Base-by-base conservation (phyloP, 2,329 filamentous ascomycete genomes). In the Colletotrichum phormii region DNA sequence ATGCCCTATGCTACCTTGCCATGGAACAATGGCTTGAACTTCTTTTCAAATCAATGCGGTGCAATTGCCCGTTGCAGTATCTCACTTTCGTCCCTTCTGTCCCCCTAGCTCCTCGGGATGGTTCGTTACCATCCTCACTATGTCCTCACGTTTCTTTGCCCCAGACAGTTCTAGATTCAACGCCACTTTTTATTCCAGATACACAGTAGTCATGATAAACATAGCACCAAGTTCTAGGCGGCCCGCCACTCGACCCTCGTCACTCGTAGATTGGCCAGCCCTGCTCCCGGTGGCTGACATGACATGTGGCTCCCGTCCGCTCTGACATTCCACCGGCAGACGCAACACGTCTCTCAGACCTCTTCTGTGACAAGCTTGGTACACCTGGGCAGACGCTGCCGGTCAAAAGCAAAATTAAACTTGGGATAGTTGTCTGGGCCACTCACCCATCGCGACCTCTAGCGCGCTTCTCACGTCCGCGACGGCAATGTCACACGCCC, bases 311-410 rank as follows among this genome's bases (percentile, higher is more conserved):
- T 53, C 46, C 26, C 29, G 55, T 29, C 22, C 66, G 55, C 55
- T 61, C 66, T 55, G 60, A 51, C 55, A 57, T 65, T 54, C 35
- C 61, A 55, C 35, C 49, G 26, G 54, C 49, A 53, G 60, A n/a
- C 33, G 26, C 53, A 24, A 31, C 33, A 46, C 31, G 24, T 4
- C 53, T 26, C 71, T 65, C 61, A 49, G 71, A 33, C 60, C 66
- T 71, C 71, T 57, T 51, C 37, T 65, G 24, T 71, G 71, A 73
- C 71, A 73, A 65, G 29, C 61, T 61, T 64, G 61, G 71, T 71
- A 49, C 66, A 73, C 55, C 60, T 51, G 49, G 55, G 31, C 55
- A 71, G 66, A 42, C 26, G 24, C 46, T 57, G 54, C 29, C 61
- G 49, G 60, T 24, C 46, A 51, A 42, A 60, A 64, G 24, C 66